Percentiles rank a stretch among this genome's conserved stretches.
These are phyloP conservation scores for Lipomyces yamadae DNA, from an alignment of 805 yeast species.

Conservation along the genomic window DNA sequence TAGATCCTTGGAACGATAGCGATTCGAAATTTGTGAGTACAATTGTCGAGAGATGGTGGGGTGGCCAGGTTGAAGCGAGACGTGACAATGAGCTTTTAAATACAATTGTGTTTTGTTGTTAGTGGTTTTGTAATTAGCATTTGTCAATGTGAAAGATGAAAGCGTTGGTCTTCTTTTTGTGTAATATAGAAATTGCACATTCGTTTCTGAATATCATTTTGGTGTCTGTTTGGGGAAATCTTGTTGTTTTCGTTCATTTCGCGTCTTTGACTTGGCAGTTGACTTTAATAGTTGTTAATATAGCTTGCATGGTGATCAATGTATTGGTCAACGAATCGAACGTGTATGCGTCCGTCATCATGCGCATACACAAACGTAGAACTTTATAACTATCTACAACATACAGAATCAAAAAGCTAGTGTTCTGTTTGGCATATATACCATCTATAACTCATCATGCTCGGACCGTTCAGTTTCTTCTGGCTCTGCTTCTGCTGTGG, in stretches of 20 bases:
- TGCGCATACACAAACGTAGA: not conserved
- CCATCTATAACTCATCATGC: constrained; percentile 27
- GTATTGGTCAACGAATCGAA: not conserved
- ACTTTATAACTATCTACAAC: not conserved
- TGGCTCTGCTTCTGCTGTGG: constrained; percentile 16
- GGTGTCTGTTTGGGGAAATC: not conserved
- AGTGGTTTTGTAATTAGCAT: constrained; percentile 20
- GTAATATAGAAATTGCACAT: not conserved
- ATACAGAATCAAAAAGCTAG: not conserved
- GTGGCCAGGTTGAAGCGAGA: constrained; percentile 48
- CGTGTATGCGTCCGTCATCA: not conserved
- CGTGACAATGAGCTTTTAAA: constrained; percentile 36
- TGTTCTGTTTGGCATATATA: not conserved
- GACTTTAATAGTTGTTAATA: not conserved
- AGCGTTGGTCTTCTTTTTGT: not conserved
- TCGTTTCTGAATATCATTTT: not conserved
- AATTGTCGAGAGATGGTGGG: constrained; percentile 56
- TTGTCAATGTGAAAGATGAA: not conserved
- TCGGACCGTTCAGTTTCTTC: not conserved
- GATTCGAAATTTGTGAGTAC: constrained; percentile 55
- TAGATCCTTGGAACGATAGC: constrained; percentile 56
- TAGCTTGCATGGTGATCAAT: not conserved
- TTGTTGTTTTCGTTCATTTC: not conserved
- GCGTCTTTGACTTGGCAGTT: not conserved
- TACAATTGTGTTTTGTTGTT: constrained; percentile 44